These are phyloP conservation scores for Naumovozyma castellii DNA, from an alignment of 805 yeast genomes.

Conservation along the genomic window DNA sequence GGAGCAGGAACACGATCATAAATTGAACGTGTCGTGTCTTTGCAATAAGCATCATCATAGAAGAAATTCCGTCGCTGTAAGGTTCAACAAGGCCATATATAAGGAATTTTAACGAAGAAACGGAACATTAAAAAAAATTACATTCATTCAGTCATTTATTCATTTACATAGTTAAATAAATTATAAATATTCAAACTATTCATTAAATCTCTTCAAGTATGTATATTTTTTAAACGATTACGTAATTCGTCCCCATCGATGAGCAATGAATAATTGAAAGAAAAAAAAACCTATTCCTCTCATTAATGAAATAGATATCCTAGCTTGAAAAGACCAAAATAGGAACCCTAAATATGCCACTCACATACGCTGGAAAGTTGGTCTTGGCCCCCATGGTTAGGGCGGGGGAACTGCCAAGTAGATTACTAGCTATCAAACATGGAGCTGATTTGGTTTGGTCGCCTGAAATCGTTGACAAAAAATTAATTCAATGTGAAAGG, in stretches of 20 bases:
- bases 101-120: conserved; percentile 2
- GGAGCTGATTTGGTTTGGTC: conserved; percentile 96
- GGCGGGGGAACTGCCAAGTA: conserved; percentile 86
- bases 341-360: not conserved
- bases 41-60: conserved; percentile 28
- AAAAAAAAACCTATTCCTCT: too few species aligned
- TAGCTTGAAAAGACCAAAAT: too few species aligned
- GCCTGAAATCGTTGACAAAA: conserved; percentile 89
- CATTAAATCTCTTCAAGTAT: too few species aligned
- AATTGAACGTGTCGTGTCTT: conserved; percentile 4
- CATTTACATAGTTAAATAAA: too few species aligned
- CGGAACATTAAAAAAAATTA: too few species aligned
- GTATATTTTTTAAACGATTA: too few species aligned
- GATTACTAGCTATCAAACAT: conserved; percentile 66
- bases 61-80: conserved; percentile 21
- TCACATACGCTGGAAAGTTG: conserved; percentile 58
- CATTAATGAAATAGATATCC: too few species aligned
- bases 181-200: too few species aligned
- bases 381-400: conserved; percentile 96
- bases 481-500: conserved; percentile 62
- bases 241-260: too few species aligned
- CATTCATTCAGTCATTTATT: too few species aligned
- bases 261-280: too few species aligned
- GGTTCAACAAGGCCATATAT: conserved; percentile 14
- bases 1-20: not conserved